These are phyloP conservation scores for Zea mays DNA, from an alignment of 176 grass and related monocot genomes.

Conservation along the genomic window Zm-B73-REFERENCE-NAM-5.0 NC_050097.1:241507501-241508000, in stretches of 20 bases:
- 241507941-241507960: conserved; percentile 58
- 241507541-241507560: conserved; percentile 70
- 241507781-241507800: conserved; percentile 69
- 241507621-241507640: conserved; percentile 11
- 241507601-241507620: conserved; percentile 65
- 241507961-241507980: not conserved
- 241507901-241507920: conserved; percentile 72
- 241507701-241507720: conserved; percentile 58
- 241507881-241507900: conserved; percentile 73
- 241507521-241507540: conserved; percentile 74
- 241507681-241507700: conserved; percentile 52
- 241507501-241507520: conserved; percentile 63
- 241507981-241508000: too few relatives aligned
- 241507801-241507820: conserved; percentile 49
- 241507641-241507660: conserved; percentile 48
- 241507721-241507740: too few relatives aligned
- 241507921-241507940: conserved; percentile 69
- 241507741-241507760: too few relatives aligned
- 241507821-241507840: conserved; percentile 63
- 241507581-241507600: conserved; percentile 58
- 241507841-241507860: conserved; percentile 57
- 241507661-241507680: conserved; percentile 38
- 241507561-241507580: conserved; percentile 77
- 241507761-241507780: not conserved
- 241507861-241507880: conserved; percentile 71